Evolutionary conservation across 23 red algal genomes (phyloP).

Genomic region (Cyanidiococcus yangmingshanensis): DNA sequence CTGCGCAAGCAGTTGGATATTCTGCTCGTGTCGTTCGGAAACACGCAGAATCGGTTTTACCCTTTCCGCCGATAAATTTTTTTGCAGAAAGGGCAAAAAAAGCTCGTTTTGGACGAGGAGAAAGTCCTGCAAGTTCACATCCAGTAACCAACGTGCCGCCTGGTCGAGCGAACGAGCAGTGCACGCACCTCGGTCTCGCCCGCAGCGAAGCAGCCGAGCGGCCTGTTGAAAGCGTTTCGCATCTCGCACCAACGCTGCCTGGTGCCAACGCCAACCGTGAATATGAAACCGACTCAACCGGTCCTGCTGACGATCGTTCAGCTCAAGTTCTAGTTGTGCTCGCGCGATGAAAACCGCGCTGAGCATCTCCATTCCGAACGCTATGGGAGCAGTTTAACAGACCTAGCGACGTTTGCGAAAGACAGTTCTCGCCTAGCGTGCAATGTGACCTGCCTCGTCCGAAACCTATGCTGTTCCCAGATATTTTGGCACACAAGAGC

Average conservation of each 20-base stretch:
- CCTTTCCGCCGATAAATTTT: neutral
- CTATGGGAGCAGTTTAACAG: too few species aligned
- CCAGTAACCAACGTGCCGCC: conserved; percentile 3
- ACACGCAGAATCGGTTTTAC: neutral
- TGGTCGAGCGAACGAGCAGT: neutral
- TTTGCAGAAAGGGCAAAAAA: neutral
- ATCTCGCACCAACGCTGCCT: conserved; percentile 12
- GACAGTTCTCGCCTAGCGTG: too few species aligned
- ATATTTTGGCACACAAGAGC: too few species aligned
- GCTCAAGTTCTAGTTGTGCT: neutral
- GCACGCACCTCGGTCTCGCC: neutral
- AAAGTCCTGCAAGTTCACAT: neutral
- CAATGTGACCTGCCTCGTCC: too few species aligned
- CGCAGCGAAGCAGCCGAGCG: neutral
- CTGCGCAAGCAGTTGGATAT: neutral
- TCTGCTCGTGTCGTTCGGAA: neutral
- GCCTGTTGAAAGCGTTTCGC: neutral
- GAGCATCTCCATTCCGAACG: neutral
- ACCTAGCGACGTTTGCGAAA: too few species aligned
- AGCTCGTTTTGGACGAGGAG: conserved; percentile 5
- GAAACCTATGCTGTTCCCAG: too few species aligned
- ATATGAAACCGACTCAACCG: neutral
- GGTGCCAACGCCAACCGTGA: conserved; percentile 20
- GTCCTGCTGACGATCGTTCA: neutral
- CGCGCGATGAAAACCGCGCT: neutral